A percentile compares a stretch with the other conserved stretches of the same genome.
phyloP scores from a whole-genome alignment of 176 grass and related monocot genomes.

The Oryza meridionalis region DNA sequence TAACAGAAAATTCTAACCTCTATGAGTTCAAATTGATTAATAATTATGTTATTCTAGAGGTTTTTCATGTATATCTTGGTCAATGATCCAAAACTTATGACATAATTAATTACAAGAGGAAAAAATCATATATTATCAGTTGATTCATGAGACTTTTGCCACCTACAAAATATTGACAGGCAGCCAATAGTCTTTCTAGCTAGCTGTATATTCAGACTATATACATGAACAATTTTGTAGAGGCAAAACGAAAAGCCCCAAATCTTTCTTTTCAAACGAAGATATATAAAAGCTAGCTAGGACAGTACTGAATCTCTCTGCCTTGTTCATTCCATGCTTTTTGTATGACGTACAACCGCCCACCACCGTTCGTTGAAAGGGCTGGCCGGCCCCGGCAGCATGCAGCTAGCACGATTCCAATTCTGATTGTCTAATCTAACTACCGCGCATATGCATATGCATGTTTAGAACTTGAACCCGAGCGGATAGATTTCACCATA shows the following conservation, averaged over 20 bases:
- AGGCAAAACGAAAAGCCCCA: neutral
- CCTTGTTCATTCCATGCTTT: constrained; percentile 21
- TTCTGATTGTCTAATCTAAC: neutral
- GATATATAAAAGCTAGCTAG: neutral
- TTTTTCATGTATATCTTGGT: neutral
- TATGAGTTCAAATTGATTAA: too few species aligned
- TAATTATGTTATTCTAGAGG: too few species aligned
- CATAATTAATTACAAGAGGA: neutral
- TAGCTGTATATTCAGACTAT: neutral
- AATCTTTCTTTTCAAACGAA: neutral
- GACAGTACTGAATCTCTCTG: neutral
- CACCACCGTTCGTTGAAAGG: neutral
- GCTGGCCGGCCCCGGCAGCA: neutral
- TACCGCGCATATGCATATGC: neutral
- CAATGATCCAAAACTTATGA: neutral
- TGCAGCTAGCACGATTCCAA: neutral
- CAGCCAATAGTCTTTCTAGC: neutral
- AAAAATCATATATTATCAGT: neutral
- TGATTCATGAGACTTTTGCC: neutral
- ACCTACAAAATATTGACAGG: neutral
- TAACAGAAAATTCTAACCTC: too few species aligned
- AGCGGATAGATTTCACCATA: too few species aligned
- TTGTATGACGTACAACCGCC: neutral
- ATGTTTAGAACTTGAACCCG: neutral
- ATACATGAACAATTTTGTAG: neutral